Percentiles rank a stretch among this genome's conserved stretches.
phyloP scores from a whole-genome alignment of 352 stramenopile species.

The Globisporangium carolinianum region DNA sequence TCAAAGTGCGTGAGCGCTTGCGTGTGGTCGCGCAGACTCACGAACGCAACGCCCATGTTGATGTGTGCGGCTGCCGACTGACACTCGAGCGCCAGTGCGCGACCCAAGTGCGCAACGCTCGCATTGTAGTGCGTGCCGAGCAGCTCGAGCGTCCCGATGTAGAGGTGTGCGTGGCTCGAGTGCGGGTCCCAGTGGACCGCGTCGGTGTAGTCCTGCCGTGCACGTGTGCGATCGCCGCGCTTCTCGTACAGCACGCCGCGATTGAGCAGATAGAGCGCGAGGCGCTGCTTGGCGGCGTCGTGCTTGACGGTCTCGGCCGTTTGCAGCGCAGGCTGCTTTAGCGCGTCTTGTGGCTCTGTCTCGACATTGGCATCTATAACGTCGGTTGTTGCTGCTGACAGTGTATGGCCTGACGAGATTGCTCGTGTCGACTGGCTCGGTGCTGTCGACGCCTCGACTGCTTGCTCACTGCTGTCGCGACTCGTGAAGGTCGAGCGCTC shows the following conservation, averaged over 20 bases:
- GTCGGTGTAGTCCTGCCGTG: conserved; percentile 49
- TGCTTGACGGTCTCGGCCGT: conserved; percentile 23
- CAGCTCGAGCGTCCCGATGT: conserved; percentile 54
- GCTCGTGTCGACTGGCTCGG: neutral
- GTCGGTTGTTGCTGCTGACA: too few relatives aligned
- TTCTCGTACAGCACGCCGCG: conserved; percentile 62
- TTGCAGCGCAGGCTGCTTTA: neutral
- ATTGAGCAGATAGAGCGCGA: conserved; percentile 69
- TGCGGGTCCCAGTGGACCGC: conserved; percentile 62
- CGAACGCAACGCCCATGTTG: conserved; percentile 42
- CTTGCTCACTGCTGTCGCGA: conserved; percentile 5
- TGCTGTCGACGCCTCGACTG: neutral
- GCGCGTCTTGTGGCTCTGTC: neutral
- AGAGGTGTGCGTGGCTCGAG: conserved; percentile 45
- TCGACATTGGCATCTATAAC: conserved; percentile 1
- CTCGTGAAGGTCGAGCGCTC: conserved; percentile 42
- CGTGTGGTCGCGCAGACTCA: conserved; percentile 27
- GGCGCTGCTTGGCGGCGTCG: conserved; percentile 51
- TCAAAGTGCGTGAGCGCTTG: conserved; percentile 43
- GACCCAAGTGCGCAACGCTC: conserved; percentile 25
- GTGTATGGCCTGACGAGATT: too few relatives aligned
- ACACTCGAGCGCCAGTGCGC: conserved; percentile 38
- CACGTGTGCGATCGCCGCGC: conserved; percentile 32
- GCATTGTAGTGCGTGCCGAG: conserved; percentile 31
- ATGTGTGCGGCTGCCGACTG: conserved; percentile 49